Conservation (phyloP, 208 protist species). For the Blastocrithidia nonstop region DNA sequence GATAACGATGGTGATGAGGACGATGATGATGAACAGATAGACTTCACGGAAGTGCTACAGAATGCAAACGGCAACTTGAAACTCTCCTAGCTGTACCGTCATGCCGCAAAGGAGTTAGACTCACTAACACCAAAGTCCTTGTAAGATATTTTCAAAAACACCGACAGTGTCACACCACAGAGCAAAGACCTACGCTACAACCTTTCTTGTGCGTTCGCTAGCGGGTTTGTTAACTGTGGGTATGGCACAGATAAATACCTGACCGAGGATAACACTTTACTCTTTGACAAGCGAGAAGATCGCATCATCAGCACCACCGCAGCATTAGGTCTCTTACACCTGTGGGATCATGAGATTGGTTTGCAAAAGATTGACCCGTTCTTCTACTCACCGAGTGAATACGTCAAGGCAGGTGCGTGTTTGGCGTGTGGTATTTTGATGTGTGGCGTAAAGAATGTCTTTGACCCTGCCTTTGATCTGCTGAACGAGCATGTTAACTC, state of each 20-base stretch:
- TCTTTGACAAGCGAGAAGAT: slow-evolving; percentile 95
- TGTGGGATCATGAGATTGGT: slow-evolving; percentile 97
- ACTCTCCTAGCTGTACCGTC: slow-evolving; percentile 89
- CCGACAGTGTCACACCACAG: slow-evolving; percentile 25
- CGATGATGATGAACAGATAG: too few species aligned
- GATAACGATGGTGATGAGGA: too few species aligned
- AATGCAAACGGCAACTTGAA: slow-evolving; percentile 92
- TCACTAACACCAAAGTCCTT: slow-evolving; percentile 93
- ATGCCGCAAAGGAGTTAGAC: slow-evolving; percentile 90
- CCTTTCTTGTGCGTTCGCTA: slow-evolving; percentile 96
- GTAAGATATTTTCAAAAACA: slow-evolving; percentile 96
- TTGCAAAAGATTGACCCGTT: slow-evolving; percentile 94
- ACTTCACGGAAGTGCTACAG: slow-evolving; percentile 57
- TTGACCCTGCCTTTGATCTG: slow-evolving; percentile 92
- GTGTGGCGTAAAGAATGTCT: slow-evolving; percentile 78
- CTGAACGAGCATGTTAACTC: slow-evolving; percentile 67
- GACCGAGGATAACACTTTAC: slow-evolving; percentile 73
- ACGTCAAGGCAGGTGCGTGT: slow-evolving; percentile 95
- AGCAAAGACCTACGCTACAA: slow-evolving; percentile 83
- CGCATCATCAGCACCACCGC: slow-evolving; percentile 92
- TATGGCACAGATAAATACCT: slow-evolving; percentile 97
- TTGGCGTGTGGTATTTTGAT: slow-evolving; percentile 84
- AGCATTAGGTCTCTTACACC: slow-evolving; percentile 91
- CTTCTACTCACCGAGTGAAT: slow-evolving; percentile 87
- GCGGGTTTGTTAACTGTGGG: slow-evolving; percentile 89